Conservation (phyloP, 1,139 yeast genomes). For the Blastobotrys aristatus region DNA sequence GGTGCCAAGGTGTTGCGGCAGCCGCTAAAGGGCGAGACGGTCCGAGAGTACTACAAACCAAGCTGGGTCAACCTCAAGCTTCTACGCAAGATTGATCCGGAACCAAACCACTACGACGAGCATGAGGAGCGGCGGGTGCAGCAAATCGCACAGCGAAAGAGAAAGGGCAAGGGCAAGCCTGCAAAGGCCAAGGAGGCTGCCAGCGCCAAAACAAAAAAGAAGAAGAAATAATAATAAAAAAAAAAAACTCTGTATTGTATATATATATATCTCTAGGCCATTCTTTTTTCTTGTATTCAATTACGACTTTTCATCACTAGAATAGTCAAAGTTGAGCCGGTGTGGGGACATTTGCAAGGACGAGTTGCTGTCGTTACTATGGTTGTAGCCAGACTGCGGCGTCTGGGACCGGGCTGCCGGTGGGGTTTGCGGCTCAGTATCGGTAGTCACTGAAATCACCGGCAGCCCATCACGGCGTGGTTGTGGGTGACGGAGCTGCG, state of each 20-base stretch:
- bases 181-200: slow-evolving; percentile 22
- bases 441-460: background rate
- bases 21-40: slow-evolving; percentile 69
- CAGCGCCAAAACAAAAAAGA: slow-evolving; percentile 3
- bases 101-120: slow-evolving; percentile 61
- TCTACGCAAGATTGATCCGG: slow-evolving; percentile 53
- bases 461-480: background rate
- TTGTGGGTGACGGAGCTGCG: slow-evolving; percentile 1
- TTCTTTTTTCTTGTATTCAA: background rate
- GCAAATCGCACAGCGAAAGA: slow-evolving; percentile 24
- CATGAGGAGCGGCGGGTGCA: slow-evolving; percentile 54
- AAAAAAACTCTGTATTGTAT: background rate
- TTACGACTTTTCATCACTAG: background rate
- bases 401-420: background rate
- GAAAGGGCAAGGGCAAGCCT: slow-evolving; percentile 28
- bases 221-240: slow-evolving; percentile 8
- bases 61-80: slow-evolving; percentile 41
- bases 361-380: background rate
- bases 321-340: background rate
- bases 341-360: background rate
- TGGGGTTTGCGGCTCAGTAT: background rate
- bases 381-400: background rate
- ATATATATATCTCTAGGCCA: background rate
- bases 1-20: slow-evolving; percentile 72
- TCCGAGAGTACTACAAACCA: slow-evolving; percentile 71